Conservation (phyloP, 768 basidiomycete genomes). For the Sporobolomyces roseus region DNA sequence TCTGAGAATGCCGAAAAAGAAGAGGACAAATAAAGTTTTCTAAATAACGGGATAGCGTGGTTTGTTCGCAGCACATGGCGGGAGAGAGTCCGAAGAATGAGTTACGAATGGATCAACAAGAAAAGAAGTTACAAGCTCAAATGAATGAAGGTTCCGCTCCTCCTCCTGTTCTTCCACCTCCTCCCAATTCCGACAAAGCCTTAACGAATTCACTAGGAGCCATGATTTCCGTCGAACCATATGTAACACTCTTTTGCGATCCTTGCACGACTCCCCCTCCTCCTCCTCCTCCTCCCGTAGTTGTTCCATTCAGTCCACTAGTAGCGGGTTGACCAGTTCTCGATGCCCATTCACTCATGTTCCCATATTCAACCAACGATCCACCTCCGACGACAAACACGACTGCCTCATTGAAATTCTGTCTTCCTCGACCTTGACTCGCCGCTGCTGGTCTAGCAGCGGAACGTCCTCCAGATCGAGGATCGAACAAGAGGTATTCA, state of each 20-base stretch:
- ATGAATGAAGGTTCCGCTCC: constrained; percentile 5
- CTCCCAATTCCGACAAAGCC: constrained; percentile 57
- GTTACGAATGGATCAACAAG: too few species aligned
- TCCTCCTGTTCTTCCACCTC: not conserved
- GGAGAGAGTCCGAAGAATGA: too few species aligned
- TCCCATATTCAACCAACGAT: constrained; percentile 95
- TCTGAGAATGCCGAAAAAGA: too few species aligned
- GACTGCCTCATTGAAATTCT: constrained; percentile 73
- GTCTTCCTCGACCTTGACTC: constrained; percentile 56
- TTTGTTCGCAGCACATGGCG: too few species aligned
- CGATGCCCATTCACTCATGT: constrained; percentile 60
- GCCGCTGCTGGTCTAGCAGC: constrained; percentile 49
- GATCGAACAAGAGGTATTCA: constrained; percentile 91
- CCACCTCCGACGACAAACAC: constrained; percentile 96
- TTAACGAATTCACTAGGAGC: constrained; percentile 80
- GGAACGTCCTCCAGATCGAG: constrained; percentile 62
- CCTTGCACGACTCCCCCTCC: not conserved
- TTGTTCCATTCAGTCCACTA: not conserved
- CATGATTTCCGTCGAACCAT: constrained; percentile 92
- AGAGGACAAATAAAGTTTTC: too few species aligned
- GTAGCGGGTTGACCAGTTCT: constrained; percentile 63
- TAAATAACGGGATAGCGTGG: too few species aligned
- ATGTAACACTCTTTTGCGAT: constrained; percentile 78
- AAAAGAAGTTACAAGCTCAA: not conserved
- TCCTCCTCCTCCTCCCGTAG: not conserved